A percentile compares a stretch with the other conserved stretches of the same genome.
Conservation (phyloP, 73 alveolate genomes). For the Paramecium bursaria region DNA sequence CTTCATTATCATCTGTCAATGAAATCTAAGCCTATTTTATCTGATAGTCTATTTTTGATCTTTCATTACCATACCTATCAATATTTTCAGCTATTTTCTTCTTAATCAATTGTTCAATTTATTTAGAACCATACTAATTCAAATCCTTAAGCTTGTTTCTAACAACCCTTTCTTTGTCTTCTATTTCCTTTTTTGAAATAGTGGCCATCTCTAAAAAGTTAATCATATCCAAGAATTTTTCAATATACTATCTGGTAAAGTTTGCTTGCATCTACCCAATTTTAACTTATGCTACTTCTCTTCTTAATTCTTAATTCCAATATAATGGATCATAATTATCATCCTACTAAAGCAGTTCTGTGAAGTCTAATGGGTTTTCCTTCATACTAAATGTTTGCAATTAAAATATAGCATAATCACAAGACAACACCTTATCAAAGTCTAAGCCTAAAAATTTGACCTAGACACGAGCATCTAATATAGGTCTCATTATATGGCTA, state of each 20-base stretch:
- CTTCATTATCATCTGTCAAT: conserved; percentile 15
- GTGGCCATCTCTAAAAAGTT: conserved; percentile 41
- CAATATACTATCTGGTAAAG: conserved; percentile 16
- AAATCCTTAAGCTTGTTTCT: conserved; percentile 41
- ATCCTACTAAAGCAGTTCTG: conserved; percentile 6
- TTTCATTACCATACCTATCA: conserved; percentile 30
- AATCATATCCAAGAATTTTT: conserved; percentile 39
- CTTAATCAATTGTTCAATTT: conserved; percentile 4
- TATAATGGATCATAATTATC: neutral
- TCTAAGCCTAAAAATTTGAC: neutral
- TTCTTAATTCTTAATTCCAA: conserved; percentile 62
- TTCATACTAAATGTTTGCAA: neutral
- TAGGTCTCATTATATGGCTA: neutral
- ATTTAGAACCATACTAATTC: conserved; percentile 20
- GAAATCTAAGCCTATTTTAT: neutral
- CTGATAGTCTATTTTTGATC: conserved; percentile 45
- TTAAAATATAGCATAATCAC: conserved; percentile 56
- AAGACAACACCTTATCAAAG: conserved; percentile 6
- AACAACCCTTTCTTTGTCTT: conserved; percentile 22
- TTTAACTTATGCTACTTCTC: conserved; percentile 48
- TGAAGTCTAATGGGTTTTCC: conserved; percentile 10
- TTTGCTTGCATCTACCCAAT: conserved; percentile 33
- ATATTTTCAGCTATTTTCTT: conserved; percentile 35
- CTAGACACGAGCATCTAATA: neutral
- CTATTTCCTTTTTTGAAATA: conserved; percentile 36